Percentiles rank a stretch among this genome's conserved stretches.
These are phyloP conservation scores for Colletotrichum godetiae DNA, from an alignment of 2,329 filamentous ascomycete species.

Conservation along the genomic window DNA sequence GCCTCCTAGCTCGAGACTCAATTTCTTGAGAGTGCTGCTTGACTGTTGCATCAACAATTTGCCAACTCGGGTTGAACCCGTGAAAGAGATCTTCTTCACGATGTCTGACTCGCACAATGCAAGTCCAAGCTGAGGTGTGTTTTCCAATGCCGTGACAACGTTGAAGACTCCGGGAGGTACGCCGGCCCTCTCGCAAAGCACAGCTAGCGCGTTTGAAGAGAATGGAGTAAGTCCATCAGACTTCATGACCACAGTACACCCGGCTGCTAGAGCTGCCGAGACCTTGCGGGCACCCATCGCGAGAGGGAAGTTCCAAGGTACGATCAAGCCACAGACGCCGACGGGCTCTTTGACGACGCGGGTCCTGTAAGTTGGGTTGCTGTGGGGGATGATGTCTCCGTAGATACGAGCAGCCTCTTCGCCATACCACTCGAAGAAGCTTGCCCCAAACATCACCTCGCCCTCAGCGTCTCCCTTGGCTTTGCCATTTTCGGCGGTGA, in stretches of 20 bases:
- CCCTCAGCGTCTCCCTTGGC: slow-evolving; percentile 74
- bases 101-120: slow-evolving; percentile 79
- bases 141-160: slow-evolving; percentile 81
- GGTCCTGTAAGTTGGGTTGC: slow-evolving; percentile 77
- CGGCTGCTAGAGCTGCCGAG: slow-evolving; percentile 84
- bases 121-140: slow-evolving; percentile 83
- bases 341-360: slow-evolving; percentile 86
- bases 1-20: slow-evolving; percentile 90
- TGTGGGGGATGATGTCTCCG: slow-evolving; percentile 80
- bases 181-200: slow-evolving; percentile 87
- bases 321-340: slow-evolving; percentile 85
- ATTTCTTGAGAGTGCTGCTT: slow-evolving; percentile 82
- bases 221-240: slow-evolving; percentile 93
- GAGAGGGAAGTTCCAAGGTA: slow-evolving; percentile 89
- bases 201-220: slow-evolving; percentile 87
- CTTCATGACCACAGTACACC: slow-evolving; percentile 94
- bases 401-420: slow-evolving; percentile 81
- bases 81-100: slow-evolving; percentile 94
- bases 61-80: slow-evolving; percentile 78
- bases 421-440: slow-evolving; percentile 84
- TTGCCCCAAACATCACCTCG: slow-evolving; percentile 78
- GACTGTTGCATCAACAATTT: slow-evolving; percentile 91
- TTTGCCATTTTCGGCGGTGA: slow-evolving; percentile 78
- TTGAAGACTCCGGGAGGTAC: slow-evolving; percentile 93
- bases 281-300: slow-evolving; percentile 81